A percentile compares a stretch with the other conserved stretches of the same genome.
phyloP scores from a whole-genome alignment of 2,329 filamentous ascomycete genomes.

The Zymoseptoria tritici region DNA sequence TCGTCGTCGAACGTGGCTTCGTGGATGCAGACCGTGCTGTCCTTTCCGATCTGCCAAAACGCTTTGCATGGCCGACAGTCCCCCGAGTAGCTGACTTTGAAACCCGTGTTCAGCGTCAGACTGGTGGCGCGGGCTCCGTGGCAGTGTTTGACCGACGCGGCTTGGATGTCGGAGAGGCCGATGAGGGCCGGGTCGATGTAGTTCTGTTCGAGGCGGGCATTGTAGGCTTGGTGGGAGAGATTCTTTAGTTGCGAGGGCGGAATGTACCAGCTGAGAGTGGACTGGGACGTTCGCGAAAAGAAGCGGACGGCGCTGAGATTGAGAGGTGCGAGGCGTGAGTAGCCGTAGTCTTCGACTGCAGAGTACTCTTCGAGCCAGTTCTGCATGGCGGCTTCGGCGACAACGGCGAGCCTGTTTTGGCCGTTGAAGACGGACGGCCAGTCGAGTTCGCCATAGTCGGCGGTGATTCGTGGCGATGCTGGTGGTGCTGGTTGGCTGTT shows the following conservation, averaged over 20 bases:
- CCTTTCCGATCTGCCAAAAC: conserved; percentile 65
- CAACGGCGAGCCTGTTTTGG: conserved; percentile 48
- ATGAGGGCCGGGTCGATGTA: conserved; percentile 36
- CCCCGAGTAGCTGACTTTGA: conserved; percentile 88
- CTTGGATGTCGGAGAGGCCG: conserved; percentile 60
- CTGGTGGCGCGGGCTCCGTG: conserved; percentile 66
- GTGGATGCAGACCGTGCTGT: conserved; percentile 79
- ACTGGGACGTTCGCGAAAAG: conserved; percentile 11
- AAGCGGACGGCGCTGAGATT: conserved; percentile 30
- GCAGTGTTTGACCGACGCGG: conserved; percentile 69
- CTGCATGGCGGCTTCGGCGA: conserved; percentile 65
- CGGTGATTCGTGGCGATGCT: conserved; percentile 2
- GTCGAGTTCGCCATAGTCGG: conserved; percentile 20
- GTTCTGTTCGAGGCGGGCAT: conserved; percentile 19
- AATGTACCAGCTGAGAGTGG: conserved; percentile 29
- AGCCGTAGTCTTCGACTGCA: conserved; percentile 68
- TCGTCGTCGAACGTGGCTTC: conserved; percentile 95
- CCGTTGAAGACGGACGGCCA: conserved; percentile 18
- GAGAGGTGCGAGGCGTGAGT: conserved; percentile 50
- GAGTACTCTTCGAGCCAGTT: conserved; percentile 73
- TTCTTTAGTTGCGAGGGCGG: conserved; percentile 20
- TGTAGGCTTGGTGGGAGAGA: conserved; percentile 13
- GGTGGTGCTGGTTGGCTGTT: conserved; percentile 25
- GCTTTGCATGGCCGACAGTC: conserved; percentile 73
- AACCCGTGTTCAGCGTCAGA: conserved; percentile 67